phyloP scores from a whole-genome alignment of 164 flowering plant genomes.

The Tetrastigma voinierianum region DNA sequence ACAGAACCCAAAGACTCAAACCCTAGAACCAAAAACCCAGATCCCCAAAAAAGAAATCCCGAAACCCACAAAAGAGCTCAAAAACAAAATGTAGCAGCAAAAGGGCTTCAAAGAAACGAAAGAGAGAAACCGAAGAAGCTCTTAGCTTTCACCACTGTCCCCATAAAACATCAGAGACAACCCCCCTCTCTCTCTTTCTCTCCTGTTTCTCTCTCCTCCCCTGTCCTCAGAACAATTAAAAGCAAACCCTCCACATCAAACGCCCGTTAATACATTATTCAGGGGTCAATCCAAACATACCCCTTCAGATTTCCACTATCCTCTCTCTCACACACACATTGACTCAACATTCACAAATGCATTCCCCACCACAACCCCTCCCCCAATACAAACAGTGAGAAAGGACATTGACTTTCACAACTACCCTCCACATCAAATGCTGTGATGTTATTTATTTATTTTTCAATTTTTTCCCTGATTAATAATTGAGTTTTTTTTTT shows the following conservation, averaged over 20 bases:
- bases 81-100: background rate
- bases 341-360: constrained; percentile 5
- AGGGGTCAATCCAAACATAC: constrained; percentile 19
- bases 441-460: constrained; percentile 7
- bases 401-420: constrained; percentile 33
- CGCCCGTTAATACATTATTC: constrained; percentile 20
- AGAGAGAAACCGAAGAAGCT: background rate
- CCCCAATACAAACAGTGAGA: constrained; percentile 16
- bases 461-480: background rate
- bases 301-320: constrained; percentile 12
- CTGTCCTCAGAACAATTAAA: constrained; percentile 18
- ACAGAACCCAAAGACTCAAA: constrained; percentile 15
- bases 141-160: constrained; percentile 6
- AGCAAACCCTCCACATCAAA: constrained; percentile 26
- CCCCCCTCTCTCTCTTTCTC: constrained; percentile 10
- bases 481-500: background rate
- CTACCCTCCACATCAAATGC: constrained; percentile 9
- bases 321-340: constrained; percentile 15
- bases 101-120: background rate
- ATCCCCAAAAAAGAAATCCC: constrained; percentile 19
- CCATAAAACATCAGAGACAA: constrained; percentile 14
- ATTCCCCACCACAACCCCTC: background rate
- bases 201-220: constrained; percentile 11
- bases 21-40: constrained; percentile 26
- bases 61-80: background rate